phyloP scores from a whole-genome alignment of 306 rosid species.

The Hippophae rhamnoides region DNA sequence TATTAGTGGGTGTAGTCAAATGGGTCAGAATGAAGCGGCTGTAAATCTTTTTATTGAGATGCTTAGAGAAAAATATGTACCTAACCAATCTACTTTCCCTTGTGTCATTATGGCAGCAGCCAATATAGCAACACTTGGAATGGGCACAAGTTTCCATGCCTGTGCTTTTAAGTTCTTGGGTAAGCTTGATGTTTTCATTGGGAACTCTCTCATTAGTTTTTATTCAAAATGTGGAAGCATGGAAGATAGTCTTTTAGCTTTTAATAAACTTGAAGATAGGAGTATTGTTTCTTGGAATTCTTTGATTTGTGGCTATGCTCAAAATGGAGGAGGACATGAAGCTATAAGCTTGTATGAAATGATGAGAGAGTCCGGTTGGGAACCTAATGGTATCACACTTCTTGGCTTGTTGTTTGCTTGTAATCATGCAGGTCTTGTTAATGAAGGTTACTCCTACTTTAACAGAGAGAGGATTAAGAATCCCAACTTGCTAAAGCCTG shows the following conservation, averaged over 20 bases:
- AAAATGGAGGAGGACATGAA: conserved; percentile 71
- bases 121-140: conserved; percentile 63
- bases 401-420: conserved; percentile 88
- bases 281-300: conserved; percentile 84
- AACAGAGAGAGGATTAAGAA: conserved; percentile 35
- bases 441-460: conserved; percentile 60
- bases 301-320: conserved; percentile 79
- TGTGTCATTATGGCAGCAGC: conserved; percentile 67
- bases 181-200: conserved; percentile 49
- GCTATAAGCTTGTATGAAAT: conserved; percentile 56
- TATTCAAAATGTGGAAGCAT: conserved; percentile 89
- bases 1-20: conserved; percentile 78
- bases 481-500: conserved; percentile 51
- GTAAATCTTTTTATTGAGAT: conserved; percentile 49
- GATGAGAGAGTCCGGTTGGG: conserved; percentile 40
- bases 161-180: conserved; percentile 73
- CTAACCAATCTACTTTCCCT: conserved; percentile 70
- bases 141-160: conserved; percentile 73
- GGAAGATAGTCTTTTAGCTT: conserved; percentile 63
- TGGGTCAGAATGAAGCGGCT: conserved; percentile 77
- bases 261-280: conserved; percentile 39
- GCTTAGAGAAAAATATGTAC: conserved; percentile 59
- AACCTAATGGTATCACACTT: conserved; percentile 53
- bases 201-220: conserved; percentile 70
- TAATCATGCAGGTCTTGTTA: conserved; percentile 76